phyloP scores from a whole-genome alignment of 352 stramenopile species.

The Phytophthora meadii region DNA sequence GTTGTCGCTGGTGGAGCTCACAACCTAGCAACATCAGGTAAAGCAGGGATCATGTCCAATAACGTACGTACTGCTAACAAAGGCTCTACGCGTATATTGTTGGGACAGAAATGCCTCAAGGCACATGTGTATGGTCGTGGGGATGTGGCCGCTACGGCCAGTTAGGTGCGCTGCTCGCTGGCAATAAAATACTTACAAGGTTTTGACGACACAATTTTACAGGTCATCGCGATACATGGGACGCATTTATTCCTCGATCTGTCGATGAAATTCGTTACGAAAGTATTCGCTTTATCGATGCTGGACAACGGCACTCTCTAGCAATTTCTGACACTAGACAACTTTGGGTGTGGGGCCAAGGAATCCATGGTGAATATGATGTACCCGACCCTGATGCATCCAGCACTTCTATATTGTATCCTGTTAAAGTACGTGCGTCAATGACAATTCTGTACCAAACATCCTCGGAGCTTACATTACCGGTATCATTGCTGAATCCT shows the following conservation, averaged over 20 bases:
- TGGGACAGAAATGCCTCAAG: conserved; percentile 55
- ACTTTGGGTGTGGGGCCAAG: conserved; percentile 83
- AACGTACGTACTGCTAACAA: background rate
- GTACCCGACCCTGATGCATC: conserved; percentile 45
- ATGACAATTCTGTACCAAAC: background rate
- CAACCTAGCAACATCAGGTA: conserved; percentile 75
- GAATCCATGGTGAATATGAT: conserved; percentile 64
- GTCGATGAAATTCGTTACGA: conserved; percentile 74
- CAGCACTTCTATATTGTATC: conserved; percentile 62
- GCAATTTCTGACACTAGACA: conserved; percentile 66
- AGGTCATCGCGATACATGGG: conserved; percentile 83
- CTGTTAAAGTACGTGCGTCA: conserved; percentile 45
- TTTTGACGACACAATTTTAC: background rate
- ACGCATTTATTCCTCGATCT: conserved; percentile 58
- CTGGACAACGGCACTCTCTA: conserved; percentile 71
- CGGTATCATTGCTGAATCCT: background rate
- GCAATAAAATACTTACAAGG: background rate
- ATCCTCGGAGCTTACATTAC: background rate
- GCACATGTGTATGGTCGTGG: conserved; percentile 80
- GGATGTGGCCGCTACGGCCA: conserved; percentile 68
- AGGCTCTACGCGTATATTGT: background rate
- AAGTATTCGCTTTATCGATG: conserved; percentile 65
- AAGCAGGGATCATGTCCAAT: background rate
- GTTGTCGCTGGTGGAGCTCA: conserved; percentile 63
- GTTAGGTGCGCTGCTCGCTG: conserved; percentile 45